Evolutionary conservation across 371 early-diverging fungal genomes (phyloP).

Genomic region (Mortierella polycephala): DNA sequence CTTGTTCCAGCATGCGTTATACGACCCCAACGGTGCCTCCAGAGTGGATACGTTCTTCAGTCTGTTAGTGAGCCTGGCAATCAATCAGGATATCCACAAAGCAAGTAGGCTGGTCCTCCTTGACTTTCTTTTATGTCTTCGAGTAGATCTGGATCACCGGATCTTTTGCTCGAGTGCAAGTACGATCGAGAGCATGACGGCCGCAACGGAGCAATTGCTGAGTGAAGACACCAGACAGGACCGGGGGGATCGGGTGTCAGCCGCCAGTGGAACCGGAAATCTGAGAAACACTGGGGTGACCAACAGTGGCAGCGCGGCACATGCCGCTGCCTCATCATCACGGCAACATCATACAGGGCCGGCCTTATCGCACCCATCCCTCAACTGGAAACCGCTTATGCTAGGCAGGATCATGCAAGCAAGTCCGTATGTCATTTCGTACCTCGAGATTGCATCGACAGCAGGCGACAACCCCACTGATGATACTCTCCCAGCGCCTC

Average conservation of each 20-base stretch:
- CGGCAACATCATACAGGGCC: conserved; percentile 9
- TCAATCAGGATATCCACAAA: conserved; percentile 57
- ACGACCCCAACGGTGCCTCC: conserved; percentile 47
- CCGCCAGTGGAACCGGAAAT: conserved; percentile 3
- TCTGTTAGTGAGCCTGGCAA: conserved; percentile 61
- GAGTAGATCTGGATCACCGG: conserved; percentile 69
- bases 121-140: conserved; percentile 64
- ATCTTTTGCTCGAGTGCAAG: conserved; percentile 56
- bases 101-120: conserved; percentile 65
- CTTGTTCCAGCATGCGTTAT: conserved; percentile 55
- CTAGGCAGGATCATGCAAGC: conserved; percentile 55
- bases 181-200: conserved; percentile 38
- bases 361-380: conserved; percentile 25
- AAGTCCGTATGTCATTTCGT: conserved; percentile 60
- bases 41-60: conserved; percentile 60
- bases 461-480: conserved; percentile 30
- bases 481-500: conserved; percentile 42
- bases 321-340: no score
- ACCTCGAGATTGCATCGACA: conserved; percentile 46
- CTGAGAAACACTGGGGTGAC: conserved; percentile 9
- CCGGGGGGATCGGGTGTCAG: conserved; percentile 22
- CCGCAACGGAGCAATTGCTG: conserved; percentile 36
- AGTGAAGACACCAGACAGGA: conserved; percentile 47
- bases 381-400: conserved; percentile 49
- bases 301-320: neutral